phyloP scores from a whole-genome alignment of 1,284 basidiomycete species.

The Laetiporus sulphureus region DNA sequence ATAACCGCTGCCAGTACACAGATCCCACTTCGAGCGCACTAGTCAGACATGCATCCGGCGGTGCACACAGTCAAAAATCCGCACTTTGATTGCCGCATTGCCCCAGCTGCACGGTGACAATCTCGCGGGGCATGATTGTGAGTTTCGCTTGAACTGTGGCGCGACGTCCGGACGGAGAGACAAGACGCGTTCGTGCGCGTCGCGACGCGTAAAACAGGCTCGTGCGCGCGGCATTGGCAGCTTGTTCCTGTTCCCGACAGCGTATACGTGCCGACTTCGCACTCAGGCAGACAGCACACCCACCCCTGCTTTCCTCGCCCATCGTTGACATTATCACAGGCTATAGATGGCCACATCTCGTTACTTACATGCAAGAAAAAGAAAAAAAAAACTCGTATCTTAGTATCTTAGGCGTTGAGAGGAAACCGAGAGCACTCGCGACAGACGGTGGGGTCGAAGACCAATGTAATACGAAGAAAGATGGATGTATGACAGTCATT shows the following conservation, averaged over 20 bases:
- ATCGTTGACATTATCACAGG: conserved; percentile 17
- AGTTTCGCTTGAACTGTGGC: background rate
- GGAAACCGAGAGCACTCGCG: too few relatives aligned
- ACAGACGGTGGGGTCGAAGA: conserved; percentile 16
- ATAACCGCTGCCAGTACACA: conserved; percentile 93
- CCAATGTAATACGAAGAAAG: conserved; percentile 21
- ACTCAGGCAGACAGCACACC: too few relatives aligned
- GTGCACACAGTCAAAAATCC: conserved; percentile 19
- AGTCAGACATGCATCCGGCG: conserved; percentile 14
- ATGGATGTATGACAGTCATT: conserved; percentile 25
- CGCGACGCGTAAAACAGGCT: too few relatives aligned
- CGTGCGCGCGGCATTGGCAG: too few relatives aligned
- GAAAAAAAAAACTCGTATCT: conserved; percentile 8
- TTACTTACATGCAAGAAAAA: conserved; percentile 21
- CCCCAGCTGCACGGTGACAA: conserved; percentile 84
- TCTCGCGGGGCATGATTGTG: conserved; percentile 71
- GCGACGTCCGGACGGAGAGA: too few relatives aligned
- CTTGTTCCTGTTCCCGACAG: too few relatives aligned
- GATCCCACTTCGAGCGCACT: conserved; percentile 60
- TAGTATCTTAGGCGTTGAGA: conserved; percentile 9
- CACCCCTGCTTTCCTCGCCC: too few relatives aligned
- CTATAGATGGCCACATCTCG: conserved; percentile 15
- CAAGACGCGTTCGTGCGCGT: too few relatives aligned
- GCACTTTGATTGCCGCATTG: conserved; percentile 97
- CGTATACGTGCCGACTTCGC: too few relatives aligned